These are phyloP conservation scores for Pyrus pyrifolia DNA, from an alignment of 306 rosid species.

Conservation along the genomic window DNA sequence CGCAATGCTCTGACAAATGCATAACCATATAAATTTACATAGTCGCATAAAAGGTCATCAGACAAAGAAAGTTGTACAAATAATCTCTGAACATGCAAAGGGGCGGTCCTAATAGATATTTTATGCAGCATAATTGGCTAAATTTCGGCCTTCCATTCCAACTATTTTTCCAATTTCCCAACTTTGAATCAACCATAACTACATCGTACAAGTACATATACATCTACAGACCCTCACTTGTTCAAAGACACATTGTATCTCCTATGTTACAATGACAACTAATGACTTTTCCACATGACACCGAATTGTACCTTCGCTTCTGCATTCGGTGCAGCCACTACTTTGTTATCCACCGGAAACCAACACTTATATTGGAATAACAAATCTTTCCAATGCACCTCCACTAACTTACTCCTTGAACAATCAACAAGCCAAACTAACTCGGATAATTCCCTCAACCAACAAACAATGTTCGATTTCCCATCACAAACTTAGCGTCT, in stretches of 20 bases:
- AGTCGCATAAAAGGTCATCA: background rate
- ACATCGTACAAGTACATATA: background rate
- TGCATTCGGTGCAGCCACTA: background rate
- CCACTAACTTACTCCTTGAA: background rate
- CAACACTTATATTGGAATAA: background rate
- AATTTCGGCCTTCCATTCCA: background rate
- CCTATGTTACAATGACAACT: background rate
- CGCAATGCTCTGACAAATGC: background rate
- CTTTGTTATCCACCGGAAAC: background rate
- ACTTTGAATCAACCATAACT: background rate
- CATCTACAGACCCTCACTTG: background rate
- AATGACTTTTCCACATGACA: background rate
- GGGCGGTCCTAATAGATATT: background rate
- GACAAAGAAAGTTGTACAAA: background rate
- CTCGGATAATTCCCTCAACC: background rate
- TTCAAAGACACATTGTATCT: background rate
- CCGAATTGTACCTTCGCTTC: background rate
- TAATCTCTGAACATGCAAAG: background rate
- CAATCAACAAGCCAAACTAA: background rate
- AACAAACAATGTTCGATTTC: background rate
- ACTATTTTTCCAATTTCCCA: background rate
- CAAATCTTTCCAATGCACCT: background rate
- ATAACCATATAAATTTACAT: background rate
- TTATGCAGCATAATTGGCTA: background rate
- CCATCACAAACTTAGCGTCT: background rate